Evolutionary conservation across 805 yeast genomes (phyloP).

Genomic region (Nakazawaea ernobii): DNA sequence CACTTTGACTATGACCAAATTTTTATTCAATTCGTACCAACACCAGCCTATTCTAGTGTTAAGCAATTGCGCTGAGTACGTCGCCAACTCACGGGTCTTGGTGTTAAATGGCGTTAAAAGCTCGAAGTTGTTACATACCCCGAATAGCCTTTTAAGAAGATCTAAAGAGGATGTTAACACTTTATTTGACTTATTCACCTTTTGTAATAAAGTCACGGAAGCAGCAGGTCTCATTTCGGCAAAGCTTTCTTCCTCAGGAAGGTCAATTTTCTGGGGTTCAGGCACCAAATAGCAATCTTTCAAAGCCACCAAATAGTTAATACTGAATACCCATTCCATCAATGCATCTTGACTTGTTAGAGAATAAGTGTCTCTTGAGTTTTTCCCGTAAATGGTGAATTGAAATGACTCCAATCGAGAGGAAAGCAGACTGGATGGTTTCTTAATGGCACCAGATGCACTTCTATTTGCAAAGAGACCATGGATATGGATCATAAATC

Average conservation of each 20-base stretch:
- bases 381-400: conserved; percentile 35
- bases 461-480: conserved; percentile 9
- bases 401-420: conserved; percentile 15
- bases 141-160: conserved; percentile 31
- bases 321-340: conserved; percentile 53
- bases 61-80: conserved; percentile 38
- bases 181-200: conserved; percentile 27
- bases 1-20: conserved; percentile 17
- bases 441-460: background rate
- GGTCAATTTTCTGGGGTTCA: conserved; percentile 11
- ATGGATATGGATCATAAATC: conserved; percentile 2
- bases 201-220: conserved; percentile 23
- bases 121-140: conserved; percentile 31
- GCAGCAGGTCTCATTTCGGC: conserved; percentile 23
- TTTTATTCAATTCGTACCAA: conserved; percentile 46
- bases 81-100: conserved; percentile 45
- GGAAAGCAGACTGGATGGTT: background rate
- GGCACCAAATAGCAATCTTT: conserved; percentile 25
- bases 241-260: conserved; percentile 22
- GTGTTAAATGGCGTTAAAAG: conserved; percentile 49
- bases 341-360: conserved; percentile 41
- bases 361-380: conserved; percentile 33
- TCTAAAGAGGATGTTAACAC: conserved; percentile 27
- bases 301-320: conserved; percentile 47
- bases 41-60: conserved; percentile 52